Conservation (phyloP, 2,329 filamentous ascomycete genomes). For the Cercospora canescens region DNA sequence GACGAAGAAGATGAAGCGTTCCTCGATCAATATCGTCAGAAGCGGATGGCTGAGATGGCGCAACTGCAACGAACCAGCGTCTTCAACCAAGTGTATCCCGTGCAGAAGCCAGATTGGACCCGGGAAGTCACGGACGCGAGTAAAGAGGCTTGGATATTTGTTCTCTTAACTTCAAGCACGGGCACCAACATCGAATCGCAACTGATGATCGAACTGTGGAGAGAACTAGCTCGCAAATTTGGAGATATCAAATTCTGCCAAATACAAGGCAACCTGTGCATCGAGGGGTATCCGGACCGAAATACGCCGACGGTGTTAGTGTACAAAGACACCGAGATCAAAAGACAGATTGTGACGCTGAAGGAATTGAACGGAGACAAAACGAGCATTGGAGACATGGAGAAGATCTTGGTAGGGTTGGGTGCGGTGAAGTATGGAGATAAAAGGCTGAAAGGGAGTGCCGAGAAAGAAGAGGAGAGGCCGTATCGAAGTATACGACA, state of each 20-base stretch:
- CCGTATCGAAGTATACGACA: constrained; percentile 23
- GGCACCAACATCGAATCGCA: constrained; percentile 84
- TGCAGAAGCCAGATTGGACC: constrained; percentile 92
- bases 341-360: constrained; percentile 88
- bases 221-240: constrained; percentile 78
- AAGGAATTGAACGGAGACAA: constrained; percentile 72
- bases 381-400: constrained; percentile 67
- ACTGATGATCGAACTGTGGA: constrained; percentile 82
- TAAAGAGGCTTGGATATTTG: constrained; percentile 64
- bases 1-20: constrained; percentile 95
- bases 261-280: constrained; percentile 87
- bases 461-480: constrained; percentile 53
- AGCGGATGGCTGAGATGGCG: constrained; percentile 80
- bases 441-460: constrained; percentile 67
- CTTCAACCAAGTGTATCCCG: constrained; percentile 87
- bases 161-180: constrained; percentile 76
- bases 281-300: constrained; percentile 91
- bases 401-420: constrained; percentile 77
- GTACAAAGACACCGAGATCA: constrained; percentile 90
- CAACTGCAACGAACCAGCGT: constrained; percentile 73
- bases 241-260: constrained; percentile 98
- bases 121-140: constrained; percentile 91
- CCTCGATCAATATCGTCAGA: constrained; percentile 80
- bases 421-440: constrained; percentile 79
- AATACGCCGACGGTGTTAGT: constrained; percentile 94